phyloP scores from a whole-genome alignment of 2,329 filamentous ascomycete genomes.

The Penicillium sp. region DNA sequence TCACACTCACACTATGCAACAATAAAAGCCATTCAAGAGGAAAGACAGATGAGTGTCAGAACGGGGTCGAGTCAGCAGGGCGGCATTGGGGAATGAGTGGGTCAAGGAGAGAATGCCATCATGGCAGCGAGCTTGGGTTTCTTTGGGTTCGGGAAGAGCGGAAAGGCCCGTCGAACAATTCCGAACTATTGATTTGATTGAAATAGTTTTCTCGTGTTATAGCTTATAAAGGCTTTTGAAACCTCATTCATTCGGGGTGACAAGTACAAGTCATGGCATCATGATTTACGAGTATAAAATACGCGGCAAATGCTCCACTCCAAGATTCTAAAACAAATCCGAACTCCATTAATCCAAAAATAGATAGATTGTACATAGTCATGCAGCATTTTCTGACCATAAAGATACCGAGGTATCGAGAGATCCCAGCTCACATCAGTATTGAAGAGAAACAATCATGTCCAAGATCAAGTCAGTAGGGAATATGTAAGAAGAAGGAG shows the following conservation, averaged over 20 bases:
- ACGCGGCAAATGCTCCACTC: neutral
- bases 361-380: neutral
- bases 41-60: neutral
- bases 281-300: neutral
- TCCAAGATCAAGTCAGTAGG: conserved; percentile 11
- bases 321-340: neutral
- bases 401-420: neutral
- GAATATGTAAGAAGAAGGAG: conserved; percentile 13
- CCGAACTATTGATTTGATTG: neutral
- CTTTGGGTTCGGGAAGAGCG: neutral
- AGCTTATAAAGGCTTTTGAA: too few relatives aligned
- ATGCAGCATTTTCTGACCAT: neutral
- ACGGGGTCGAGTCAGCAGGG: neutral
- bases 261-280: neutral
- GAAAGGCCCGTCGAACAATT: conserved; percentile 1
- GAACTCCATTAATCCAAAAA: conserved; percentile 1
- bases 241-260: too few relatives aligned
- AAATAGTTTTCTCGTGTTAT: neutral
- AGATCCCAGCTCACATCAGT: neutral
- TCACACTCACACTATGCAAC: conserved; percentile 26
- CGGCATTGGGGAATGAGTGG: conserved; percentile 6
- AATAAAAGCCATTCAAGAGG: conserved; percentile 29
- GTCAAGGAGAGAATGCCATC: conserved; percentile 5
- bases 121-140: neutral
- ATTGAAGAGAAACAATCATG: conserved; percentile 5